Base-by-base conservation (phyloP, 139 green algal genomes). In the Tetradesmus lagerheimii region DNA sequence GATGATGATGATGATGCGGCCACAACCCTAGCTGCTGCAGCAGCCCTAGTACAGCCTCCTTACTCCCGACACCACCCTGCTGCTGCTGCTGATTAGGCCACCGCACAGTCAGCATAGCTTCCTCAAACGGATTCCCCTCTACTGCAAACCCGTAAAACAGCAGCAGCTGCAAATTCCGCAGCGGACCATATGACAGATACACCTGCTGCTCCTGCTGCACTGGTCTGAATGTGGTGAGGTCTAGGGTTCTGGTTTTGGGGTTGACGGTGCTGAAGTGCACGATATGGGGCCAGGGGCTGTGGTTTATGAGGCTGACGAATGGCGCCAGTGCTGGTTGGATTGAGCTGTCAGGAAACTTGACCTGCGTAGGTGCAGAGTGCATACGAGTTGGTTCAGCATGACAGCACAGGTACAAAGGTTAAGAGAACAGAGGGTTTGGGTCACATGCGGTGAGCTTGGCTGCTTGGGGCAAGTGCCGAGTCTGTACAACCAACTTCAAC, bases 61-160 rank as follows among this genome's bases (percentile, higher is more conserved):
- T 29, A 6, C 20, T 12, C 25, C 0, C 38, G 0, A 18, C 83
- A 37, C 27, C 57, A 37, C 1, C 35, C 83, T 78, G 83, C 53
- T 38, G 37, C 50, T 50, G 31, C 45, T 39, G 34, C 80, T 31
- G 2, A 27, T 18, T 47, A 20, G 20, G n/a, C 53, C 16, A n/a
- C 20, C 14, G 34, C 39, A 71, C 25, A 14, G 16, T 47, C 35
- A 92, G 29, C 31, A 67, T 71, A 35, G 92, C 81, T 14, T 92
- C 39, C 82, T 97, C 95, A 57, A 93, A 94, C 0, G 94, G 95
- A 90, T 97, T 97, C 62, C 41, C 34, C 12, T 62, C 41, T 0
- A 96, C 45, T 8, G 89, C 91, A 81, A 98, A 98, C 20, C 95
- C 95, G 66, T 97, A 97, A 91, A 95, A 97, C 39, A 96, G 93